phyloP scores from a whole-genome alignment of 208 protist genomes.

The Tritrichomonas musculus region DNA sequence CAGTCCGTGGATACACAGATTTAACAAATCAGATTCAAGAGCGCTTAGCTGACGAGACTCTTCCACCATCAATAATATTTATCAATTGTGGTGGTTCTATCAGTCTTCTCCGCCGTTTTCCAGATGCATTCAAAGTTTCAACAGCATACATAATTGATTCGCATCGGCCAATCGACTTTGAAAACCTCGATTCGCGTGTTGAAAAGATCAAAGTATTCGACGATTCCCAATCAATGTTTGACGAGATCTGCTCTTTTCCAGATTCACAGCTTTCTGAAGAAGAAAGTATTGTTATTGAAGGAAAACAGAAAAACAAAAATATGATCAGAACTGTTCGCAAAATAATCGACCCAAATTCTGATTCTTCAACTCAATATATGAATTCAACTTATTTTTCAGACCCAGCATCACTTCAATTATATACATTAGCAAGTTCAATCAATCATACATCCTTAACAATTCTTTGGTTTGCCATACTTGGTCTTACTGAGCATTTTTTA shows the following conservation, averaged over 20 bases:
- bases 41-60: neutral
- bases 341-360: neutral
- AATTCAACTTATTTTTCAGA: neutral
- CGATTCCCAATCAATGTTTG: neutral
- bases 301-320: neutral
- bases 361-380: neutral
- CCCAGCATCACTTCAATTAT: neutral
- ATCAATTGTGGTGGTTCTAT: neutral
- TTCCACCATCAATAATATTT: constrained; percentile 1
- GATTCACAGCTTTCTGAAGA: neutral
- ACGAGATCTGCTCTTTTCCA: neutral
- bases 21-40: neutral
- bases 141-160: neutral
- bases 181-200: neutral
- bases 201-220: neutral
- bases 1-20: neutral
- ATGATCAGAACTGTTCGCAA: neutral
- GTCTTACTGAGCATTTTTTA: constrained; percentile 12
- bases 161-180: neutral
- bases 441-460: neutral
- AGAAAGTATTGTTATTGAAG: neutral
- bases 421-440: neutral
- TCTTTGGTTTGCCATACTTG: constrained; percentile 26
- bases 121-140: neutral
- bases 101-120: neutral